Evolutionary conservation across 2,329 filamentous ascomycete species (phyloP).

Genomic region (Hymenoscyphus salicellus): DNA sequence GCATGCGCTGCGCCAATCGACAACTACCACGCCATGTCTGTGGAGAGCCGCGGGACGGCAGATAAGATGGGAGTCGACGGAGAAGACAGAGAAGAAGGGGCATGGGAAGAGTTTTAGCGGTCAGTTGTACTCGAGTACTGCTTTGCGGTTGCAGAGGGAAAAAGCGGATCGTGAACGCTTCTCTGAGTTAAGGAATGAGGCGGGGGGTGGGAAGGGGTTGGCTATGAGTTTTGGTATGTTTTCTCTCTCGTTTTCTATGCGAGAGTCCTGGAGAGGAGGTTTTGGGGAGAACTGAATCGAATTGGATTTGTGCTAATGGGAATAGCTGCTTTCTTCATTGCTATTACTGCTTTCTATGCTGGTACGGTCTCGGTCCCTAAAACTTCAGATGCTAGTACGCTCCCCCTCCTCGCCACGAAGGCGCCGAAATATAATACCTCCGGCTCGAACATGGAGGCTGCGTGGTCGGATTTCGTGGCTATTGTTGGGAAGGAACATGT

Average conservation of each 20-base stretch:
- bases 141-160: conserved; percentile 53
- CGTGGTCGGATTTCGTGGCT: conserved; percentile 65
- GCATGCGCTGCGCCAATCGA: conserved; percentile 21
- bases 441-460: conserved; percentile 63
- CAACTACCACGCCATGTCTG: conserved; percentile 22
- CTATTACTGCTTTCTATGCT: conserved; percentile 49
- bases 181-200: conserved; percentile 41
- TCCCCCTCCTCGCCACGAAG: conserved; percentile 51
- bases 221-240: conserved; percentile 53
- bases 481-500: conserved; percentile 64
- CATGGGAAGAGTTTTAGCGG: conserved; percentile 49
- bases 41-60: conserved; percentile 18
- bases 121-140: conserved; percentile 59
- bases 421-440: conserved; percentile 57
- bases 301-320: background rate
- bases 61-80: conserved; percentile 30
- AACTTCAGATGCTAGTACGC: conserved; percentile 53
- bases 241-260: background rate
- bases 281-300: background rate
- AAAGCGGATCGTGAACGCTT: conserved; percentile 52
- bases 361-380: conserved; percentile 55
- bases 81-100: conserved; percentile 19
- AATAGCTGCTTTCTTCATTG: conserved; percentile 19
- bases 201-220: conserved; percentile 45
- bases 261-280: background rate